Evolutionary conservation across 2,329 filamentous ascomycete species (phyloP), one percentile per base, ranked within the genome.

Genomic region (Arthrobotrys musiformis): DNA sequence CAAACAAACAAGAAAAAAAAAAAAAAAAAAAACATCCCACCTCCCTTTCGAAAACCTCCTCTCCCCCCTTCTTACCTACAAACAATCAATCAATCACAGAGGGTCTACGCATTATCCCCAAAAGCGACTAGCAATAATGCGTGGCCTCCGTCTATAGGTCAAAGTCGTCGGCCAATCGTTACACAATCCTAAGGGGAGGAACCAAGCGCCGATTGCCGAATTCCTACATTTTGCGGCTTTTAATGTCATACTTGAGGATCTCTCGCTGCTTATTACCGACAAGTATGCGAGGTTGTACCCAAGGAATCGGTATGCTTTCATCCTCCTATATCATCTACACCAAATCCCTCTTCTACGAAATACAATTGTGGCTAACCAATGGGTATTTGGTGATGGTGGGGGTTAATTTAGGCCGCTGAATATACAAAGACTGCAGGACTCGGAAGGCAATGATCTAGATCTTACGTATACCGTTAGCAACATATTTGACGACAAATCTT

Each of bases 401-500:
- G 44, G n/a, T 13, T 22, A 4, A 24, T 19, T 24, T 66, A 80
- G 79, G 30, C 73, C 78, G 17, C 66, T 81, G 30, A 70, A 68
- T 17, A 80, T 81, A 54, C 70, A 79, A 24, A 80, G 76, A 62
- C 52, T 81, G 9, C 80, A 81, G 40, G 80, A 81, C 67, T 78
- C 75, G 22, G 77, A 80, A 19, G 74, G 77, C 2, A 81, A 81
- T 42, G 80, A 81, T 62, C 70, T 81, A 15, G 80, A 81, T 26
- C 78, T 81, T 1, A 66, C 60, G 2, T 81, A 81, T 42, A 79
- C 61, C 3, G 80, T 81, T 40, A 60, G 70, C 24, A 80, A 81
- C 60, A 80, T 81, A 13, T 81, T 81, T 68, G 77, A 75, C 26
- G 80, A 81, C 61, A 81, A 81, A 70, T 78, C 76, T 11, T 75